A percentile compares a stretch with the other conserved stretches of the same genome.
Conservation (phyloP, 352 stramenopile genomes). For the Blastocystis hominis region DNA sequence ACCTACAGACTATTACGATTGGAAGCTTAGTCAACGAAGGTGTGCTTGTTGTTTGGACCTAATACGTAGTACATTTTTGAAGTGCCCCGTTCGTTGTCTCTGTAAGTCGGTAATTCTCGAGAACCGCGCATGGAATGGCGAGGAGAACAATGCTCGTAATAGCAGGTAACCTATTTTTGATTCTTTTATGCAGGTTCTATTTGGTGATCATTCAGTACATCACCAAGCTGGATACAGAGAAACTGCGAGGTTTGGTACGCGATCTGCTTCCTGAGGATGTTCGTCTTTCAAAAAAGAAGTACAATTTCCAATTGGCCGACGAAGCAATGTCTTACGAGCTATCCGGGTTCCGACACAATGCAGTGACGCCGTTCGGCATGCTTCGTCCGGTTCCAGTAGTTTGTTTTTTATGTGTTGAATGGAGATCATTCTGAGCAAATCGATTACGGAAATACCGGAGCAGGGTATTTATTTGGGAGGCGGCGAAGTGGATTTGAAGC, state of each 20-base stretch:
- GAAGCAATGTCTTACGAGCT: conserved; percentile 51
- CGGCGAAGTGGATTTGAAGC: conserved; percentile 56
- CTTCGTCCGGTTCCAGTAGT: conserved; percentile 22
- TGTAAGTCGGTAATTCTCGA: conserved; percentile 57
- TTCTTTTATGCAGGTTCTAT: conserved; percentile 3
- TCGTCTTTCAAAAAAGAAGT: conserved; percentile 58
- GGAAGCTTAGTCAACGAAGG: conserved; percentile 29
- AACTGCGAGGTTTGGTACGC: conserved; percentile 32
- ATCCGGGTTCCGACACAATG: conserved; percentile 50
- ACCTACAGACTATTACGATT: conserved; percentile 49
- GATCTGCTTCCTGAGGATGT: conserved; percentile 23
- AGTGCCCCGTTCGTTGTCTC: conserved; percentile 36
- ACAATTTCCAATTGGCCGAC: conserved; percentile 57
- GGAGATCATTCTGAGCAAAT: conserved; percentile 56
- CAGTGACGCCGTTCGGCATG: conserved; percentile 51
- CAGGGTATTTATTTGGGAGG: conserved; percentile 40
- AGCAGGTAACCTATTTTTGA: not conserved
- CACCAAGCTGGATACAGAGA: conserved; percentile 56
- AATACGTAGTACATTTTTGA: conserved; percentile 26
- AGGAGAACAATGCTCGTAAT: conserved; percentile 7
- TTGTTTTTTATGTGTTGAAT: not conserved
- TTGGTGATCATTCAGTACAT: conserved; percentile 51
- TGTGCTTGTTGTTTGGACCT: not conserved
- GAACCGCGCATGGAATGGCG: conserved; percentile 55
- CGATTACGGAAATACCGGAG: conserved; percentile 46